Conservation (phyloP, 2,329 filamentous ascomycete species). For the Pseudopyricularia cyperi region DNA sequence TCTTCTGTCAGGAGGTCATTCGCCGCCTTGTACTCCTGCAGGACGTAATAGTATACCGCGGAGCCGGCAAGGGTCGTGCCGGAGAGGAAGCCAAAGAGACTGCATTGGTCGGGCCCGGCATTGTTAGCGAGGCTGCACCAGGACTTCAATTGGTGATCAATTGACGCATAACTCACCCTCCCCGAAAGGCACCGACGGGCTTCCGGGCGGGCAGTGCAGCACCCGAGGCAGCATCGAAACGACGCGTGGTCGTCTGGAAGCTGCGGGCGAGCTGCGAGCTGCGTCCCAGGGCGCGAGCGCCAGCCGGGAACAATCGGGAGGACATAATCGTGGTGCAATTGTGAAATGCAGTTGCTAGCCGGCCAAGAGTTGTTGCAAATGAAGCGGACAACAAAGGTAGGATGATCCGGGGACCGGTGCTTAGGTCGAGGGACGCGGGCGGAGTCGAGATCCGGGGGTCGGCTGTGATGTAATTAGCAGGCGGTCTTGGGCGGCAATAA, state of each 20-base stretch:
- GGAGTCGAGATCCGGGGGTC: neutral
- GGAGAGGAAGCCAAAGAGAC: conserved; percentile 82
- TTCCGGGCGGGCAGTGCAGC: conserved; percentile 40
- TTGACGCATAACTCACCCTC: conserved; percentile 33
- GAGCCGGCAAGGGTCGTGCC: conserved; percentile 68
- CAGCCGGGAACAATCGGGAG: conserved; percentile 28
- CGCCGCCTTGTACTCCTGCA: conserved; percentile 85
- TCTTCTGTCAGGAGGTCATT: conserved; percentile 92
- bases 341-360: neutral
- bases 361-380: neutral
- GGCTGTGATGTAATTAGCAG: neutral
- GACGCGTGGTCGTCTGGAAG: conserved; percentile 37
- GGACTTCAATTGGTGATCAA: neutral
- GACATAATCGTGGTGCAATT: conserved; percentile 22
- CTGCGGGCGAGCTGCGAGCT: conserved; percentile 13
- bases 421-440: neutral
- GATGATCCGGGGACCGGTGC: neutral
- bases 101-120: conserved; percentile 20
- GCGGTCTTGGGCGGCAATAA: neutral
- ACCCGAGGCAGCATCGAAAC: conserved; percentile 26
- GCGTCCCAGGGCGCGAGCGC: conserved; percentile 22
- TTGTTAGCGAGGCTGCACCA: neutral
- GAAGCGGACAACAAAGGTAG: neutral
- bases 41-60: conserved; percentile 80
- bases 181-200: conserved; percentile 47